Evolutionary conservation across 2,329 filamentous ascomycete species (phyloP).

Genomic region (Hypoxylon sp.): DNA sequence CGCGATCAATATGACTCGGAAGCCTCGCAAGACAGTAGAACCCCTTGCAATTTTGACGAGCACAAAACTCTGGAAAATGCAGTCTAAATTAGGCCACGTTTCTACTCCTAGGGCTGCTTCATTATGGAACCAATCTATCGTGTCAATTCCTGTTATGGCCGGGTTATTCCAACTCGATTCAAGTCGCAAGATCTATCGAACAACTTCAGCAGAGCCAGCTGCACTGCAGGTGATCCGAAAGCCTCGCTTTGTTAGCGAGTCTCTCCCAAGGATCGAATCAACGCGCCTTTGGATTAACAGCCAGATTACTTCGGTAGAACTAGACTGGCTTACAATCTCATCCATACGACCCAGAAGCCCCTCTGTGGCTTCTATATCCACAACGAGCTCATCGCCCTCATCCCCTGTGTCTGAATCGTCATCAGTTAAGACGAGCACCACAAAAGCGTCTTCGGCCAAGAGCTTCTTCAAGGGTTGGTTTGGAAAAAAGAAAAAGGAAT

Average conservation of each 20-base stretch:
- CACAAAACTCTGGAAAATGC: conserved; percentile 43
- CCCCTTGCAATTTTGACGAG: conserved; percentile 36
- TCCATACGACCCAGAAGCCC: conserved; percentile 45
- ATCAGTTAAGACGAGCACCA: conserved; percentile 43
- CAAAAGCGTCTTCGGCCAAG: conserved; percentile 45
- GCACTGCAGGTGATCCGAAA: conserved; percentile 56
- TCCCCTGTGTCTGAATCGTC: conserved; percentile 44
- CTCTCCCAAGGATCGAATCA: conserved; percentile 49
- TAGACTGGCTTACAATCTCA: conserved; percentile 53
- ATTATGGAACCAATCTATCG: conserved; percentile 41
- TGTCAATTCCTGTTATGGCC: conserved; percentile 6
- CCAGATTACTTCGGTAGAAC: conserved; percentile 36
- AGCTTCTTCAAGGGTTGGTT: conserved; percentile 48
- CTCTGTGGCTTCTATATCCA: conserved; percentile 45
- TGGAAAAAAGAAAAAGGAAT: conserved; percentile 47
- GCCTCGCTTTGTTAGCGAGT: conserved; percentile 50
- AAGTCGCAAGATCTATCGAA: conserved; percentile 53
- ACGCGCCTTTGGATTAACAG: conserved; percentile 46
- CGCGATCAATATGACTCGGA: conserved; percentile 33
- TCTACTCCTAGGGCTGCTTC: conserved; percentile 14
- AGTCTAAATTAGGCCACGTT: conserved; percentile 1
- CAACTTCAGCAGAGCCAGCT: conserved; percentile 54
- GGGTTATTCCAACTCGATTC: conserved; percentile 55
- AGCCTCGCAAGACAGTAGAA: conserved; percentile 35
- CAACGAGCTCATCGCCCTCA: conserved; percentile 40